phyloP scores from a whole-genome alignment of 1,284 basidiomycete genomes.

The Apiotrichum domesticum region DNA sequence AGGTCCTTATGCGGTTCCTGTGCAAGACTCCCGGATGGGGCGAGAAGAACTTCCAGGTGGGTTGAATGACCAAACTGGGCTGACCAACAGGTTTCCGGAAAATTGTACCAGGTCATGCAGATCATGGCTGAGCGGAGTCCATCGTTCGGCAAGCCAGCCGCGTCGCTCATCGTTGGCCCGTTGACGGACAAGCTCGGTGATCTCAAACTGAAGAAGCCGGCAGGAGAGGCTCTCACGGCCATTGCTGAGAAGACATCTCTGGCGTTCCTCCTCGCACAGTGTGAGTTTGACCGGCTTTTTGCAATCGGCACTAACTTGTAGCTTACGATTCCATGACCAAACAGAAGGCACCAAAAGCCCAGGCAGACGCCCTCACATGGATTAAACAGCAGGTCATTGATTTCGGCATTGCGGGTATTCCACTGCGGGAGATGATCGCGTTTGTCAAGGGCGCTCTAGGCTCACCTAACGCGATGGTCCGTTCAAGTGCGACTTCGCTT shows the following conservation, averaged over 20 bases:
- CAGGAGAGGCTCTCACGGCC: constrained; percentile 74
- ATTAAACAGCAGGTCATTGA: constrained; percentile 79
- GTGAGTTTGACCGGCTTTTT: constrained; percentile 49
- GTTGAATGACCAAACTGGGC: constrained; percentile 12
- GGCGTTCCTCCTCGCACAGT: constrained; percentile 89
- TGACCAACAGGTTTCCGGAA: constrained; percentile 66
- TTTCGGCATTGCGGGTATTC: constrained; percentile 84
- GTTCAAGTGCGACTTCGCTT: constrained; percentile 90
- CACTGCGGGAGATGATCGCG: constrained; percentile 78
- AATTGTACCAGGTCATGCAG: constrained; percentile 71
- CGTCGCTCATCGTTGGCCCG: constrained; percentile 76
- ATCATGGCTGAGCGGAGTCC: constrained; percentile 71
- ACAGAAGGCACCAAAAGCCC: constrained; percentile 94
- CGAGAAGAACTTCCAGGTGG: constrained; percentile 97
- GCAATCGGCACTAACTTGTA: constrained; percentile 35
- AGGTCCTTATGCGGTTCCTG: constrained; percentile 83
- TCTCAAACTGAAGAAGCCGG: constrained; percentile 92
- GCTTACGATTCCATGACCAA: constrained; percentile 86
- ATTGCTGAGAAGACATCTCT: constrained; percentile 91
- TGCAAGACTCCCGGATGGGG: constrained; percentile 88
- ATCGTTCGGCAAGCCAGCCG: constrained; percentile 77
- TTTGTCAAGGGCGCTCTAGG: constrained; percentile 81
- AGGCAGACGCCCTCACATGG: constrained; percentile 88
- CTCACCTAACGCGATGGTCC: constrained; percentile 90
- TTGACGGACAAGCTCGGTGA: constrained; percentile 94